phyloP scores from a whole-genome alignment of 176 grass and related monocot genomes.

The Oropetium thomaeum region DNA sequence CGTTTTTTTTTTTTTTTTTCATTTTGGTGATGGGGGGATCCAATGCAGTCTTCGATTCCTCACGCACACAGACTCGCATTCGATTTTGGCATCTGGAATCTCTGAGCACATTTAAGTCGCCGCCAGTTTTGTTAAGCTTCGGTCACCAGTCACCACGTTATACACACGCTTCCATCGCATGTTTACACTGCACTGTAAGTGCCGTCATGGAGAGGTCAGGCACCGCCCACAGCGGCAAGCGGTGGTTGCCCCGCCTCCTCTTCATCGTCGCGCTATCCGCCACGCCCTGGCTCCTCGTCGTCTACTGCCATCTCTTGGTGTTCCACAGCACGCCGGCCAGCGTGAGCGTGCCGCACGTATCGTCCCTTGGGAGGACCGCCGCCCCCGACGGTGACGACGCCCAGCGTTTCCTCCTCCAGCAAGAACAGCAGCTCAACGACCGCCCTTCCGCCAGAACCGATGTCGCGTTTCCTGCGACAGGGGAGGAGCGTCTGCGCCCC shows the following conservation, averaged over 20 bases:
- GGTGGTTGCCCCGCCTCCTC: conserved; percentile 47
- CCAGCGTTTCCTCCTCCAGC: background rate
- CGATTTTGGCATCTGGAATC: background rate
- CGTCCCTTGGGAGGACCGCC: background rate
- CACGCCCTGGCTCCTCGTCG: conserved; percentile 60
- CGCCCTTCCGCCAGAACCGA: background rate
- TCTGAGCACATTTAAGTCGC: background rate
- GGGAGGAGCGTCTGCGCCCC: background rate
- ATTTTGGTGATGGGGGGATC: background rate
- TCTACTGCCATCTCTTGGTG: conserved; percentile 51
- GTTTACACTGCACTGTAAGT: background rate
- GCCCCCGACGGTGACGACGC: background rate
- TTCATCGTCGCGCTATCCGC: conserved; percentile 33
- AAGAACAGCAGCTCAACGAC: conserved; percentile 13
- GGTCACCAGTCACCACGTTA: background rate
- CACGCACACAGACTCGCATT: background rate
- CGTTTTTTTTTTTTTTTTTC: background rate
- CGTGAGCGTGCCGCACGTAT: background rate
- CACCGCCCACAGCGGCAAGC: conserved; percentile 5
- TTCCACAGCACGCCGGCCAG: conserved; percentile 24
- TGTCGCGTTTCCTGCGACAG: background rate
- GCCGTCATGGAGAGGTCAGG: conserved; percentile 42
- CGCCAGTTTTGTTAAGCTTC: background rate
- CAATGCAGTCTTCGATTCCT: background rate
- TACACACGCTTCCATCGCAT: background rate